Evolutionary conservation across 805 yeast species (phyloP).

Genomic region (Pichia exigua): DNA sequence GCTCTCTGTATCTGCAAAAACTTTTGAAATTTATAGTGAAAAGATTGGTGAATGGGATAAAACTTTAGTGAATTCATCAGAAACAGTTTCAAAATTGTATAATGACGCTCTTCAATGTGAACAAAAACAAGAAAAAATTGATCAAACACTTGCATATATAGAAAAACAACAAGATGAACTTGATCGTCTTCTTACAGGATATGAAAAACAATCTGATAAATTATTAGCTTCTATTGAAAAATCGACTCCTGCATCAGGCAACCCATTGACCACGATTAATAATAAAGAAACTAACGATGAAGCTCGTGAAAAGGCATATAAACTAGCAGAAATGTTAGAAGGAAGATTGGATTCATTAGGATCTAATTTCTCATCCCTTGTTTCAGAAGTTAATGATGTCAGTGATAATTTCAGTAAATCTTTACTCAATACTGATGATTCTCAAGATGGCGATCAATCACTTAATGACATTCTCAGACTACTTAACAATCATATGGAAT

Average conservation of each 20-base stretch:
- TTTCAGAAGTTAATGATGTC: constrained; percentile 75
- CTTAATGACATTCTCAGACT: constrained; percentile 69
- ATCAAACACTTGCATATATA: constrained; percentile 77
- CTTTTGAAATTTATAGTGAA: constrained; percentile 67
- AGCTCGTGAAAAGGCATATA: constrained; percentile 84
- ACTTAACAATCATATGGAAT: constrained; percentile 82
- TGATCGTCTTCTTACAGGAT: constrained; percentile 71
- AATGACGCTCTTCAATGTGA: constrained; percentile 77
- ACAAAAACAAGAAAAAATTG: constrained; percentile 75
- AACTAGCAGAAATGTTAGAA: constrained; percentile 76
- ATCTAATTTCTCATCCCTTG: constrained; percentile 63
- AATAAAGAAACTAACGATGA: constrained; percentile 52
- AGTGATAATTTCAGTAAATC: constrained; percentile 72
- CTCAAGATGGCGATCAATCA: constrained; percentile 27
- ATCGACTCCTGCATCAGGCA: constrained; percentile 10
- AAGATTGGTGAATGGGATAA: constrained; percentile 83
- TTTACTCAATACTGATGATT: constrained; percentile 26
- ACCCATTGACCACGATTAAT: not conserved
- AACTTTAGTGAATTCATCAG: constrained; percentile 75
- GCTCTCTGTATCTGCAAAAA: constrained; percentile 59
- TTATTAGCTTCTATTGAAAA: constrained; percentile 32
- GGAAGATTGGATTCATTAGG: constrained; percentile 75
- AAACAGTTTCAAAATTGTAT: constrained; percentile 70
- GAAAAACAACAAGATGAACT: constrained; percentile 90
- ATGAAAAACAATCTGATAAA: constrained; percentile 65